Evolutionary conservation across 768 basidiomycete species (phyloP).

Genomic region (Epithele typhae): DNA sequence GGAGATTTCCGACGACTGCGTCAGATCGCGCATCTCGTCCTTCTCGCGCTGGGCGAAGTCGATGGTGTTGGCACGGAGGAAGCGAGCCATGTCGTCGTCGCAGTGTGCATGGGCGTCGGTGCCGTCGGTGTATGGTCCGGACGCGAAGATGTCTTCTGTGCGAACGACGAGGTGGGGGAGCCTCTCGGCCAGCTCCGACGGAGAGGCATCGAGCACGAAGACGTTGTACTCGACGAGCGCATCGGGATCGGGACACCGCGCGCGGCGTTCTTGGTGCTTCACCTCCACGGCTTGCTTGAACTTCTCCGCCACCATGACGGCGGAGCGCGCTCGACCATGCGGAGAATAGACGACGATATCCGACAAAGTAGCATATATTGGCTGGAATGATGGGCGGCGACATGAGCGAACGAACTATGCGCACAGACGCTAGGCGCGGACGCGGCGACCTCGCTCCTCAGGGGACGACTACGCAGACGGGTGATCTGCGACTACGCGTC

Average conservation of each 20-base stretch:
- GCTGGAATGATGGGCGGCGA: conserved; percentile 38
- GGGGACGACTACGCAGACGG: background rate
- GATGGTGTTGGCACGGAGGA: conserved; percentile 51
- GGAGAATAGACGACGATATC: conserved; percentile 89
- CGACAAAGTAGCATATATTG: conserved; percentile 83
- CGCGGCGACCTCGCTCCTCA: no score
- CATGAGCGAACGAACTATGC: conserved; percentile 7
- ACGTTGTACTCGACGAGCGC: conserved; percentile 63
- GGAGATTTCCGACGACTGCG: conserved; percentile 76
- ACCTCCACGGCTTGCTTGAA: conserved; percentile 60
- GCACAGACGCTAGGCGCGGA: no score
- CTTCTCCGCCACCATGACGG: conserved; percentile 57
- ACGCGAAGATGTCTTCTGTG: conserved; percentile 33
- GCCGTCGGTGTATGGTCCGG: conserved; percentile 29
- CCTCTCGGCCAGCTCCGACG: conserved; percentile 38
- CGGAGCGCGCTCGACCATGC: conserved; percentile 48
- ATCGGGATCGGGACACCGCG: conserved; percentile 17
- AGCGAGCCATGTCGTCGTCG: conserved; percentile 1
- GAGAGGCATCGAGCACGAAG: conserved; percentile 63
- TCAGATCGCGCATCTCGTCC: conserved; percentile 88
- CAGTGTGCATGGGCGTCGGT: conserved; percentile 28
- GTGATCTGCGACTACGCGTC: background rate
- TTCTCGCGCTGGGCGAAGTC: conserved; percentile 81
- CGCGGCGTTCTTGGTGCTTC: conserved; percentile 45
- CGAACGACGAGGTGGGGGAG: conserved; percentile 53